Evolutionary conservation across 345 rosid species (phyloP).

Genomic region (Erucastrum elatum): DNA sequence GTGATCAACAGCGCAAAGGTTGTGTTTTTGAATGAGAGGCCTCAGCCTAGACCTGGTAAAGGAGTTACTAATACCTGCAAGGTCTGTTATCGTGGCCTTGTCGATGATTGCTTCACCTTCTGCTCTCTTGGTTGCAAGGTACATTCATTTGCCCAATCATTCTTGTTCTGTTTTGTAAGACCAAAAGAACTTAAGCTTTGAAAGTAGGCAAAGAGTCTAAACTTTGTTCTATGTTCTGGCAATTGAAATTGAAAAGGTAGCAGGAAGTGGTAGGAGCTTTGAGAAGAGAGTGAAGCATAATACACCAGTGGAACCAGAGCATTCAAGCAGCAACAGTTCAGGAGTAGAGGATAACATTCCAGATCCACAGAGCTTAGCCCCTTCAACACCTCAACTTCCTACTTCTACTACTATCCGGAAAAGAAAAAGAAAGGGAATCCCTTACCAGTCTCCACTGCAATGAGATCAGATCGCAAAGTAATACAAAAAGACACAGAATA

Average conservation of each 20-base stretch:
- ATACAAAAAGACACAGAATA: not conserved
- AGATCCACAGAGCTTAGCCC: conserved; percentile 51
- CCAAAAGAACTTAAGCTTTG: not conserved
- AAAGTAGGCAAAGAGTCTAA: no score
- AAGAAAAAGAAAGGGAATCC: conserved; percentile 90
- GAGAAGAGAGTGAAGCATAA: conserved; percentile 52
- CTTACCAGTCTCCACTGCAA: conserved; percentile 71
- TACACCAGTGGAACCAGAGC: conserved; percentile 57
- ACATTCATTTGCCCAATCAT: not conserved
- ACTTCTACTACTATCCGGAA: conserved; percentile 48
- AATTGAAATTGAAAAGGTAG: conserved; percentile 43
- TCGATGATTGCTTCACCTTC: conserved; percentile 79
- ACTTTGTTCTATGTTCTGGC: not conserved
- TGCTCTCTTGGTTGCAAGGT: conserved; percentile 99
- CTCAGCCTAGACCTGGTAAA: conserved; percentile 90
- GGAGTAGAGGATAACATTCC: conserved; percentile 42
- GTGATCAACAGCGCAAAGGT: conserved; percentile 92
- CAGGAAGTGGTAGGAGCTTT: conserved; percentile 59
- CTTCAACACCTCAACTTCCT: conserved; percentile 65
- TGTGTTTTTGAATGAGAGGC: conserved; percentile 90
- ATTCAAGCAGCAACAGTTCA: conserved; percentile 69
- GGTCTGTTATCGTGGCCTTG: conserved; percentile 89
- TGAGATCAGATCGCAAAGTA: conserved; percentile 14
- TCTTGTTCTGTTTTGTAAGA: conserved; percentile 8
- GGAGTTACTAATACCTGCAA: conserved; percentile 80